Percentiles rank a stretch among this genome's conserved stretches.
These are phyloP conservation scores for Globisporangium canariense DNA, from an alignment of 352 stramenopile genomes.

Conservation along the genomic window DNA sequence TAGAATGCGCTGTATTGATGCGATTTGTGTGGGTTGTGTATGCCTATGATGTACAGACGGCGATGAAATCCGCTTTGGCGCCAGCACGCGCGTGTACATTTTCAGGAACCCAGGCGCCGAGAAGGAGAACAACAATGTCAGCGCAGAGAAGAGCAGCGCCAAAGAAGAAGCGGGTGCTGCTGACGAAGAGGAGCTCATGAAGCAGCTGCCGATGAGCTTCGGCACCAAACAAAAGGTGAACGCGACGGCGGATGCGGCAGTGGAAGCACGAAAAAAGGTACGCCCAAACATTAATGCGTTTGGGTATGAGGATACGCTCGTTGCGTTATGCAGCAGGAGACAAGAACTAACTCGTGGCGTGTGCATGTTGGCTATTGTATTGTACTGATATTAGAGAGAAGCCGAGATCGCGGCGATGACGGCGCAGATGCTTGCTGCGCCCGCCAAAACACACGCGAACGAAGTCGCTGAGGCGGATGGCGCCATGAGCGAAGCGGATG, in stretches of 20 bases:
- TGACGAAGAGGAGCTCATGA: slow-evolving; percentile 21
- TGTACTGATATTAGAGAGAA: slow-evolving; percentile 31
- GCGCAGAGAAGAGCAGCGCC: background rate
- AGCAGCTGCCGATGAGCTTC: slow-evolving; percentile 52
- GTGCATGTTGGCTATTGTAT: background rate
- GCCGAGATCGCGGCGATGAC: slow-evolving; percentile 71
- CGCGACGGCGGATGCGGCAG: background rate
- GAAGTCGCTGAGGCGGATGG: slow-evolving; percentile 3
- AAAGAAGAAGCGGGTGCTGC: slow-evolving; percentile 14
- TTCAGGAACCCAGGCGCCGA: slow-evolving; percentile 29
- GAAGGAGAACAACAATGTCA: slow-evolving; percentile 2
- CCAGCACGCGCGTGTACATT: slow-evolving; percentile 58
- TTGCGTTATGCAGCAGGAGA: background rate
- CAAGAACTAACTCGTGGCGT: background rate
- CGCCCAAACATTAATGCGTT: background rate
- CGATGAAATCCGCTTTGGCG: slow-evolving; percentile 55
- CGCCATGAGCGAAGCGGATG: slow-evolving; percentile 1
- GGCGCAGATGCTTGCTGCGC: slow-evolving; percentile 61
- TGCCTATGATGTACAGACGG: slow-evolving; percentile 24
- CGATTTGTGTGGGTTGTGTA: background rate
- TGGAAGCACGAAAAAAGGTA: slow-evolving; percentile 39
- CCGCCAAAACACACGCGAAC: slow-evolving; percentile 17
- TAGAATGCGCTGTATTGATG: background rate
- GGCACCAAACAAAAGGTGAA: slow-evolving; percentile 25
- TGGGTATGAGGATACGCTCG: background rate